phyloP scores from a whole-genome alignment of 768 basidiomycete genomes.

The Pholiota conissans region DNA sequence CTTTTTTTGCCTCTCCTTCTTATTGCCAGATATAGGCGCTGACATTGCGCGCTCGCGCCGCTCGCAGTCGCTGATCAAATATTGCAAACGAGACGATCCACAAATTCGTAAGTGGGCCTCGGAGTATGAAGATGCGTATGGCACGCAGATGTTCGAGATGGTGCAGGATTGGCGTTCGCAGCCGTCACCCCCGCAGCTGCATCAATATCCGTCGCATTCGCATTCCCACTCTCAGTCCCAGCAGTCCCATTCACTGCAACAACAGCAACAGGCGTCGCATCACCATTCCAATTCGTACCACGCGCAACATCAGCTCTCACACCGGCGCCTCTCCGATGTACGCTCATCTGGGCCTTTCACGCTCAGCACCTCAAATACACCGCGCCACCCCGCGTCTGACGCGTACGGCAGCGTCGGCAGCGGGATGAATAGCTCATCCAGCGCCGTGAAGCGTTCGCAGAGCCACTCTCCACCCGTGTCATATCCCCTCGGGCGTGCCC shows the following conservation, averaged over 20 bases:
- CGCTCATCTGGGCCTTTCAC: slow-evolving; percentile 18
- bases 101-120: slow-evolving; percentile 57
- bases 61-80: slow-evolving; percentile 64
- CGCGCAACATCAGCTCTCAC: slow-evolving; percentile 20
- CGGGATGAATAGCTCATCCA: background rate
- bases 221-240: slow-evolving; percentile 18
- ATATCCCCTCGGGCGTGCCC: slow-evolving; percentile 20
- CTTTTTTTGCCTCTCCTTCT: slow-evolving; percentile 8
- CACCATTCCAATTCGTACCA: slow-evolving; percentile 15
- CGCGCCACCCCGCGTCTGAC: slow-evolving; percentile 29
- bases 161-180: slow-evolving; percentile 39
- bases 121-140: slow-evolving; percentile 69
- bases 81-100: slow-evolving; percentile 56
- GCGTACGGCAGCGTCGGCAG: slow-evolving; percentile 20
- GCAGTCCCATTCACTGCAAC: slow-evolving; percentile 18
- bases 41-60: slow-evolving; percentile 4
- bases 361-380: slow-evolving; percentile 20
- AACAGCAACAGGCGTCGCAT: slow-evolving; percentile 15
- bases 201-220: slow-evolving; percentile 21
- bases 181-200: slow-evolving; percentile 36
- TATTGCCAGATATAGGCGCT: slow-evolving; percentile 3
- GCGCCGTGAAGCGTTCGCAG: slow-evolving; percentile 21
- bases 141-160: slow-evolving; percentile 55
- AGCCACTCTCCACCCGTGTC: slow-evolving; percentile 24
- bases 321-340: slow-evolving; percentile 33